These are phyloP conservation scores for Avena insularis DNA, from an alignment of 176 grass and related monocot species.

Conservation along the genomic window DNA sequence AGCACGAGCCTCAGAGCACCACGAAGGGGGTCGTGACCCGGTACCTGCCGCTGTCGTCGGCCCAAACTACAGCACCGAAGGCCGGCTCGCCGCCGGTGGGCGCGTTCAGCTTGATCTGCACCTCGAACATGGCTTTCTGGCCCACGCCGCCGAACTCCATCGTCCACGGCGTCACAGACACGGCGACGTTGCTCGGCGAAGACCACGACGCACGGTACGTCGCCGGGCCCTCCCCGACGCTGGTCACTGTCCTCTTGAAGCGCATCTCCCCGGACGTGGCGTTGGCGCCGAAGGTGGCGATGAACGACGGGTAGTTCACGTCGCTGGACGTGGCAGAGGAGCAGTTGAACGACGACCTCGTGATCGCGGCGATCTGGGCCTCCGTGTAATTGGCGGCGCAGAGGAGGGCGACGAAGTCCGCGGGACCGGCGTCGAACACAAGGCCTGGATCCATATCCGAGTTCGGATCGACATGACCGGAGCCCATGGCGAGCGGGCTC, in stretches of 20 bases:
- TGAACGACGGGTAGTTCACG: slow-evolving; percentile 57
- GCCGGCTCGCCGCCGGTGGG: background rate
- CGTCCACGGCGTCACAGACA: slow-evolving; percentile 21
- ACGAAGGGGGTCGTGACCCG: too few relatives aligned
- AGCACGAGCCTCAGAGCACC: too few relatives aligned
- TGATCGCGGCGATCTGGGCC: slow-evolving; percentile 57
- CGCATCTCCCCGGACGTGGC: background rate
- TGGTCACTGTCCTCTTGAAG: slow-evolving; percentile 49
- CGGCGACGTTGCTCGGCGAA: slow-evolving; percentile 29
- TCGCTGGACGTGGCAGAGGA: slow-evolving; percentile 34
- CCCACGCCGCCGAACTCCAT: slow-evolving; percentile 33
- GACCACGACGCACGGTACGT: slow-evolving; percentile 8
- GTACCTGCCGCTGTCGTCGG: too few relatives aligned
- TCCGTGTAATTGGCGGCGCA: slow-evolving; percentile 67
- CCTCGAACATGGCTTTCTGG: slow-evolving; percentile 35
- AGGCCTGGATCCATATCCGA: slow-evolving; percentile 60
- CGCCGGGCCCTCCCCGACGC: background rate
- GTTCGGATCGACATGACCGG: slow-evolving; percentile 65
- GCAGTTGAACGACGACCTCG: slow-evolving; percentile 25
- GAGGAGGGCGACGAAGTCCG: slow-evolving; percentile 57
- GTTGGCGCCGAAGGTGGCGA: slow-evolving; percentile 34
- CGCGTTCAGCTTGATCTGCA: slow-evolving; percentile 26
- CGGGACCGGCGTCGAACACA: slow-evolving; percentile 52
- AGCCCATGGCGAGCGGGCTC: slow-evolving; percentile 63
- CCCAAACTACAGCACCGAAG: background rate